Conservation (phyloP, 192 early-diverging fungal genomes). For the Backusella psychrophila region DNA sequence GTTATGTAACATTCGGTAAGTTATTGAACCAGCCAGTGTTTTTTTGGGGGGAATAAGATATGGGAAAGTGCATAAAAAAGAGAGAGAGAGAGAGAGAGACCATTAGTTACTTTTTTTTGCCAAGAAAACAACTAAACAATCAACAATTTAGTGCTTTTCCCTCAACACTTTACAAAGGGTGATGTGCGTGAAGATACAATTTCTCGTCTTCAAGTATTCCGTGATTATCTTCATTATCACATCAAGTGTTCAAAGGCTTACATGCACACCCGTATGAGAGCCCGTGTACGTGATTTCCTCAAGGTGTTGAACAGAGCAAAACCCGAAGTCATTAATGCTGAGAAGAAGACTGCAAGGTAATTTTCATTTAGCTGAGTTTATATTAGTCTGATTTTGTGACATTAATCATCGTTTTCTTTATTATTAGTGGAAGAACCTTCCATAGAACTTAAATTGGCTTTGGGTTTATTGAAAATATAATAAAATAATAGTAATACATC, state of each 20-base stretch:
- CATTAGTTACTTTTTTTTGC: background rate
- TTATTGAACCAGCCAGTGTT: background rate
- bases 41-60: background rate
- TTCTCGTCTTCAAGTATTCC: constrained; percentile 95
- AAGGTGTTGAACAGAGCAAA: constrained; percentile 99
- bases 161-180: constrained; percentile 75
- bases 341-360: constrained; percentile 74
- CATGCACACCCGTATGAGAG: constrained; percentile 97
- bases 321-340: constrained; percentile 76
- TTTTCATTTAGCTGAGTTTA: background rate
- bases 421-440: constrained; percentile 35
- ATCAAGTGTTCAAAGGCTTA: constrained; percentile 99
- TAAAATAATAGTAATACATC: background rate
- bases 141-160: constrained; percentile 77
- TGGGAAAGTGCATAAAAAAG: background rate
- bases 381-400: background rate
- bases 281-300: constrained; percentile 92
- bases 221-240: constrained; percentile 99
- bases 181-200: constrained; percentile 87
- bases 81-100: too few species aligned
- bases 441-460: constrained; percentile 16
- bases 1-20: constrained; percentile 95
- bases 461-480: background rate
- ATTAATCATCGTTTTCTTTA: background rate
- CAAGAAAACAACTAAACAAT: background rate